A percentile compares a stretch with the other conserved stretches of the same genome.
These are phyloP conservation scores for Trichosporon sp. DNA, from an alignment of 1,284 basidiomycete genomes.

Conservation along the genomic window DNA sequence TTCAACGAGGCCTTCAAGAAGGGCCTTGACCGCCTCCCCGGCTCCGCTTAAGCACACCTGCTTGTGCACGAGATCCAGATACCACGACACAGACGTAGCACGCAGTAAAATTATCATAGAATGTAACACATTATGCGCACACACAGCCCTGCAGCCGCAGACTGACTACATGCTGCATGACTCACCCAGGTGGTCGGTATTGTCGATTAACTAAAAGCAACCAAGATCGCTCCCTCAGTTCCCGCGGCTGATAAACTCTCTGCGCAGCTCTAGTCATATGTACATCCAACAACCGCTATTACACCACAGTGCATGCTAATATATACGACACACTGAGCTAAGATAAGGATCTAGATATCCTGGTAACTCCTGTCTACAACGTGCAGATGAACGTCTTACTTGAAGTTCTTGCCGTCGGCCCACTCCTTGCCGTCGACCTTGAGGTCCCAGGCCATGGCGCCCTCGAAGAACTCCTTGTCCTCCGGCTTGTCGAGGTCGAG, in stretches of 20 bases:
- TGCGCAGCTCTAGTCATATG: background rate
- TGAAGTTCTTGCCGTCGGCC: conserved; percentile 56
- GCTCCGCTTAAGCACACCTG: background rate
- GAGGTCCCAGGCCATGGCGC: conserved; percentile 83
- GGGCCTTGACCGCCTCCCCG: conserved; percentile 17
- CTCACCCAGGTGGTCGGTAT: too few species aligned
- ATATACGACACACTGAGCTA: conserved; percentile 4
- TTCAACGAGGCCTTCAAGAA: conserved; percentile 62
- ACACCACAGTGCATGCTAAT: conserved; percentile 5
- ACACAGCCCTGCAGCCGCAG: background rate
- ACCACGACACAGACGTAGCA: background rate
- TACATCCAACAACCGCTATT: conserved; percentile 1
- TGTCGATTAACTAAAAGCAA: too few species aligned
- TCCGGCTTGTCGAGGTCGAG: conserved; percentile 58
- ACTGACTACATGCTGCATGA: too few species aligned
- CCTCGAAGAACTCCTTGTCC: conserved; percentile 85
- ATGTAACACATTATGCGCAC: background rate
- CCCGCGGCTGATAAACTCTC: too few species aligned
- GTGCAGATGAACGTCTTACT: conserved; percentile 31
- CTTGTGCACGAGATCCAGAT: background rate
- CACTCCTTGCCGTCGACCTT: conserved; percentile 77
- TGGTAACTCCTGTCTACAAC: background rate
- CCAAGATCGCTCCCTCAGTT: too few species aligned
- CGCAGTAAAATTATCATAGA: background rate
- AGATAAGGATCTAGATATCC: background rate